Base-by-base conservation (phyloP, 257 asterid genomes). In the Penstemon eatonii region DNA sequence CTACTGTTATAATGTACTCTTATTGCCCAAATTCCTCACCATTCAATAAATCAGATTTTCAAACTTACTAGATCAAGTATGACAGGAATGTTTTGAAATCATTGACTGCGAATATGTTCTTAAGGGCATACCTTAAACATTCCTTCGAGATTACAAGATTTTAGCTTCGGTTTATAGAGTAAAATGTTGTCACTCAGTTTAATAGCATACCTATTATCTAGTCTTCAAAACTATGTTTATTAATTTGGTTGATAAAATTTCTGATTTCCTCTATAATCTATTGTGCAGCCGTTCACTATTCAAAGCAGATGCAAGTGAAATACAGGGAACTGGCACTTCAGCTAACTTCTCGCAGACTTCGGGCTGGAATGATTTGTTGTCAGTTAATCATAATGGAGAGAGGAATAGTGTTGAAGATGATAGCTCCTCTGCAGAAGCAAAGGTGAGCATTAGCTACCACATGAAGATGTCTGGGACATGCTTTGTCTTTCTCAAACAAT, bases 231-330 rank as follows among this genome's bases (percentile, higher is more conserved):
- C 50, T 38, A 53, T 25, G 6, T 56, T 40, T 53, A 49, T 45
- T 39, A n/a, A 71, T 15, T 41, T 40, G 18, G 50, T 56, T 72
- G 71, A 39, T 11, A 6, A 10, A 9, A 7, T 42, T 66, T 56
- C 56, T 72, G 55, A 9, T 56, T 18, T 67, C 54, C 47, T 62
- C 61, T 36, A 3, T 52, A 4, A 52, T 68, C n/a, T 72, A 33
- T 44, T 60, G 2, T 75, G 84, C 79, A 83, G 88, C 56, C 73
- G 57, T 61, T 80, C 85, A 19, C 58, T 83, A 52, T 71, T 80
- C 53, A 45, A 68, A 68, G 82, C 64, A 56, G 68, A 63, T 75
- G 78, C 70, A 39, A 63, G 54, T 50, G 67, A 71, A 49, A 39
- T 49, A 18, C 68, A 70, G 38, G 75, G 41, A 46, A 54, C 67